Percentiles rank a stretch among this genome's conserved stretches.
These are phyloP conservation scores for Pseudonitzschia multiseries DNA, from an alignment of 108 stramenopile genomes.

Conservation along the genomic window DNA sequence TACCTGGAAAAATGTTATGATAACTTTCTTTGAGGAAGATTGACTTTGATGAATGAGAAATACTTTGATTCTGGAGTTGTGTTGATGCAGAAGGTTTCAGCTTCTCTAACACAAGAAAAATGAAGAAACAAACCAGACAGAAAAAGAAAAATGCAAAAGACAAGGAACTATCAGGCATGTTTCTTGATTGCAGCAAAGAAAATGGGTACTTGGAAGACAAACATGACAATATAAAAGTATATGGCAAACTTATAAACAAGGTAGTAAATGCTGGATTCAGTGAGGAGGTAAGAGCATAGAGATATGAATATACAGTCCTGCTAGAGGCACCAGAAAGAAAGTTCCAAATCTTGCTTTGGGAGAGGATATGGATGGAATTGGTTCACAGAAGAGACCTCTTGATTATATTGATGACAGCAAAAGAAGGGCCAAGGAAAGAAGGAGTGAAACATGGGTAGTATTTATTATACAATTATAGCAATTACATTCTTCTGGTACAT, in stretches of 20 bases:
- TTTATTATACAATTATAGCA: too few species aligned
- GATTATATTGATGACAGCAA: too few species aligned
- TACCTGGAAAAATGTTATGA: slow-evolving; percentile 6
- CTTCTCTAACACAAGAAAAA: neutral
- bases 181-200: neutral
- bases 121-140: neutral
- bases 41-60: neutral
- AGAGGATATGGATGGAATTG: too few species aligned
- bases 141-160: neutral
- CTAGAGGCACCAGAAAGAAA: neutral
- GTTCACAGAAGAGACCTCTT: too few species aligned
- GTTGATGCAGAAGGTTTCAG: neutral
- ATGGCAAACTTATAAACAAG: neutral
- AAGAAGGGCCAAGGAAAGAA: too few species aligned
- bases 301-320: neutral
- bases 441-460: too few species aligned
- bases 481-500: too few species aligned
- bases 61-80: slow-evolving; percentile 8
- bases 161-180: neutral
- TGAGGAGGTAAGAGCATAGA: neutral
- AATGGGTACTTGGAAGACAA: neutral
- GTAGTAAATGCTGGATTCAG: slow-evolving; percentile 3
- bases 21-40: neutral
- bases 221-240: neutral
- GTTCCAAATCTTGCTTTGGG: neutral